A percentile compares a stretch with the other conserved stretches of the same genome.
Conservation (phyloP, 345 rosid genomes). For the Physaria fendleri region DNA sequence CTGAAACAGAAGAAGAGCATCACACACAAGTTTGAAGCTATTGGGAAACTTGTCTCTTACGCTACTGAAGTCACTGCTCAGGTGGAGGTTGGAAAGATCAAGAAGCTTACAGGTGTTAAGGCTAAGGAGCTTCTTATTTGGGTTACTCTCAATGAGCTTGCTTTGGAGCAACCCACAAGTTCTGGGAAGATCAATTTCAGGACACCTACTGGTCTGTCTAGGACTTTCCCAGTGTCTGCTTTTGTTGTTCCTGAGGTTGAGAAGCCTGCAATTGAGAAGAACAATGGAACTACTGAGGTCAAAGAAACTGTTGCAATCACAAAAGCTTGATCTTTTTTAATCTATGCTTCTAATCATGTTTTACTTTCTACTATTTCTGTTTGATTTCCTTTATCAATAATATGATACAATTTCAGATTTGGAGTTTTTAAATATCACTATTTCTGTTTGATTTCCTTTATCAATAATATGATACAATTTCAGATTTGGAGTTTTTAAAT, state of each 20-base stretch:
- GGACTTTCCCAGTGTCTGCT: conserved; percentile 68
- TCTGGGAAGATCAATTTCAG: conserved; percentile 59
- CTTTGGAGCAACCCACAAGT: conserved; percentile 41
- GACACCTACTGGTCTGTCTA: conserved; percentile 64
- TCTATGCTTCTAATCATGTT: conserved; percentile 4
- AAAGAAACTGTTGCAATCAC: conserved; percentile 31
- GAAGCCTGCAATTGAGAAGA: conserved; percentile 26
- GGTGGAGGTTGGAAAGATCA: conserved; percentile 58
- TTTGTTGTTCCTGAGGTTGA: conserved; percentile 37
- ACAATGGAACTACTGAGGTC: conserved; percentile 7
- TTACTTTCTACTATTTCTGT: neutral
- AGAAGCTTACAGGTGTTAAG: conserved; percentile 91
- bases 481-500: neutral
- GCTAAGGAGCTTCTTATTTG: conserved; percentile 84
- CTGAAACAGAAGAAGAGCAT: conserved; percentile 75
- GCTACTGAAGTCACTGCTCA: conserved; percentile 70
- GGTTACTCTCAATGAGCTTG: conserved; percentile 65
- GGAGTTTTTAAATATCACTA: too few relatives aligned
- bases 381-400: conserved; percentile 12
- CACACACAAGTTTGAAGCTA: conserved; percentile 73
- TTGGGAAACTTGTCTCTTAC: conserved; percentile 52
- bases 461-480: conserved; percentile 12
- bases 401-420: neutral
- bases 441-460: neutral
- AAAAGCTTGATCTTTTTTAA: conserved; percentile 29